phyloP scores from a whole-genome alignment of 2,329 filamentous ascomycete genomes.

The Cladophialophora exuberans region DNA sequence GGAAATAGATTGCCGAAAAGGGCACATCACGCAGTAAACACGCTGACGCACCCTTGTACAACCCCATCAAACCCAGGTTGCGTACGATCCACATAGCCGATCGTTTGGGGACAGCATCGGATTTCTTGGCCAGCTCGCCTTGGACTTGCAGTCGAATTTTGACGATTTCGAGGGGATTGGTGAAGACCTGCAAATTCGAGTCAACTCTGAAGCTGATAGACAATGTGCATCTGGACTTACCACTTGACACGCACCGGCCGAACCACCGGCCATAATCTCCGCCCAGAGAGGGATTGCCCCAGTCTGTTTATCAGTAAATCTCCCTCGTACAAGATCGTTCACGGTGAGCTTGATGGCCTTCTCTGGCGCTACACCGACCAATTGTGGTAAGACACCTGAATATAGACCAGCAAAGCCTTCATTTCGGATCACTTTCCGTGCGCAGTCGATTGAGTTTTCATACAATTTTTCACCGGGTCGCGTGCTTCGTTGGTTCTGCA shows the following conservation, averaged over 20 bases:
- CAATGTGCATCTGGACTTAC: conserved; percentile 59
- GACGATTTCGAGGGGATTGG: conserved; percentile 97
- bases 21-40: conserved; percentile 95
- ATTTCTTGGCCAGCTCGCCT: conserved; percentile 88
- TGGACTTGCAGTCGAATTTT: conserved; percentile 98
- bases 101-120: conserved; percentile 79
- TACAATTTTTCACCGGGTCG: conserved; percentile 86
- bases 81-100: conserved; percentile 97
- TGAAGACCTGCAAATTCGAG: conserved; percentile 81
- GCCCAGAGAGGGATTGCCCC: conserved; percentile 70
- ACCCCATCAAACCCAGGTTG: conserved; percentile 88
- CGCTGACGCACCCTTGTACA: conserved; percentile 96
- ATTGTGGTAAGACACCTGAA: conserved; percentile 90
- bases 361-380: conserved; percentile 97
- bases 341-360: conserved; percentile 99
- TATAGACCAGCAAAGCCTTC: conserved; percentile 90
- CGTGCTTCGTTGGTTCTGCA: conserved; percentile 91
- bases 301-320: conserved; percentile 72
- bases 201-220: background rate
- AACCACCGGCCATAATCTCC: conserved; percentile 86
- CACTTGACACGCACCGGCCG: conserved; percentile 92
- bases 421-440: conserved; percentile 87
- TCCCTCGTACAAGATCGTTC: conserved; percentile 84
- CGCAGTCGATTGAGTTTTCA: conserved; percentile 96
- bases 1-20: conserved; percentile 99